Conservation (phyloP, 257 asterid genomes). For the Plantago ovata region DNA sequence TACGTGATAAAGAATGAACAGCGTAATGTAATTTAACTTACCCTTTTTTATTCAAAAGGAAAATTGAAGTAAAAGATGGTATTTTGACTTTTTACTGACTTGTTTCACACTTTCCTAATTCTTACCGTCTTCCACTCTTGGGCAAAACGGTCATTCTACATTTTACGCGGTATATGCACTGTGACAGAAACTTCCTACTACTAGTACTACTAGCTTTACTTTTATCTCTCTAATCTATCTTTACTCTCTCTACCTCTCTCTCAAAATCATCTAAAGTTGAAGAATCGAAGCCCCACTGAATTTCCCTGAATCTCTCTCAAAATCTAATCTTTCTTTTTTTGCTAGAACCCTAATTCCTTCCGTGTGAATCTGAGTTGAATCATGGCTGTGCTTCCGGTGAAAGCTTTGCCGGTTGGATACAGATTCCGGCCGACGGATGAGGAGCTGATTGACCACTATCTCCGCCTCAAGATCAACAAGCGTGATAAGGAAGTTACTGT, state of each 20-base stretch:
- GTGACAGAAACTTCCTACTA: conserved; percentile 23
- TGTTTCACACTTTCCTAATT: too few species aligned
- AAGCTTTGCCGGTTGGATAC: conserved; percentile 78
- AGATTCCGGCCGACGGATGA: conserved; percentile 90
- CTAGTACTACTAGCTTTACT: too few species aligned
- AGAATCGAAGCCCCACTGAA: conserved; percentile 35
- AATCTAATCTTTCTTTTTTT: background rate
- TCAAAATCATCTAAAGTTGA: conserved; percentile 9
- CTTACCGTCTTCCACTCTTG: too few species aligned
- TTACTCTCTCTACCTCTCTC: conserved; percentile 1
- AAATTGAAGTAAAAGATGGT: too few species aligned
- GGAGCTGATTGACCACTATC: conserved; percentile 77
- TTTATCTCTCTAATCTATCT: background rate
- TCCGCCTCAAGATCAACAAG: conserved; percentile 65
- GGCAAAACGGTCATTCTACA: conserved; percentile 22
- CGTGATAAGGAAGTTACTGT: conserved; percentile 54
- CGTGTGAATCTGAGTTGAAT: too few species aligned
- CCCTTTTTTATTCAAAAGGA: too few species aligned
- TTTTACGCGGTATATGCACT: conserved; percentile 55
- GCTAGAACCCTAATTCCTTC: background rate
- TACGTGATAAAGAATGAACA: too few species aligned
- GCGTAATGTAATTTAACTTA: too few species aligned
- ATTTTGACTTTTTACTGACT: too few species aligned
- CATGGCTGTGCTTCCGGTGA: conserved; percentile 58
- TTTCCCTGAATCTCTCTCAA: conserved; percentile 33